Percentiles rank a stretch among this genome's conserved stretches.
Conservation (phyloP, 148 eudicot species). For the Nepenthes mirabilis region DNA sequence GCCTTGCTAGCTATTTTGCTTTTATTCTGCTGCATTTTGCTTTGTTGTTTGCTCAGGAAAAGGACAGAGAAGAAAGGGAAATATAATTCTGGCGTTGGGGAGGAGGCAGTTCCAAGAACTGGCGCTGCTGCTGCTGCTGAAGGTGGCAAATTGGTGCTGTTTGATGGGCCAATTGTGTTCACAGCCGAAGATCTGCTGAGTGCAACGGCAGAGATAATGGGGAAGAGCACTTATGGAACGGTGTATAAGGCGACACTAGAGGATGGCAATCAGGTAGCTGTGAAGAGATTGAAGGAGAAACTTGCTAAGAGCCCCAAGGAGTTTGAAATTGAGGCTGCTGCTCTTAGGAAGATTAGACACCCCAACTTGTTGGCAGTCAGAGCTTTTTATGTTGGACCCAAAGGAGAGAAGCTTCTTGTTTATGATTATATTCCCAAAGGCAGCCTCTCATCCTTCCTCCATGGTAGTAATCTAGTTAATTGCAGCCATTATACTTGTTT, state of each 20-base stretch:
- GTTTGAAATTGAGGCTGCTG: slow-evolving; percentile 66
- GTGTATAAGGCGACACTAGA: slow-evolving; percentile 83
- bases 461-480: slow-evolving; percentile 34
- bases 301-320: slow-evolving; percentile 73
- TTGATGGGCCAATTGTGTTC: slow-evolving; percentile 78
- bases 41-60: slow-evolving; percentile 60
- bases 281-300: slow-evolving; percentile 88
- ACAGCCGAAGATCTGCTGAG: slow-evolving; percentile 82
- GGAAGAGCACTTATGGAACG: slow-evolving; percentile 76
- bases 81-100: slow-evolving; percentile 7
- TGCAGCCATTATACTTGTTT: background rate
- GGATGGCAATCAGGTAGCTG: slow-evolving; percentile 74
- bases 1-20: slow-evolving; percentile 37
- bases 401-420: slow-evolving; percentile 88
- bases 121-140: slow-evolving; percentile 16
- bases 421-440: slow-evolving; percentile 73
- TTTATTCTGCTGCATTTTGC: slow-evolving; percentile 43
- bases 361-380: slow-evolving; percentile 67
- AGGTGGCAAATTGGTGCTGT: slow-evolving; percentile 63
- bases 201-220: slow-evolving; percentile 91
- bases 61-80: slow-evolving; percentile 22
- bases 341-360: slow-evolving; percentile 66
- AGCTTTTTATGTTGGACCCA: slow-evolving; percentile 83
- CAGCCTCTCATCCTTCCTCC: slow-evolving; percentile 79
- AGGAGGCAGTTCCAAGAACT: slow-evolving; percentile 5